phyloP scores from a whole-genome alignment of 345 rosid genomes.

The Angophora floribunda region DNA sequence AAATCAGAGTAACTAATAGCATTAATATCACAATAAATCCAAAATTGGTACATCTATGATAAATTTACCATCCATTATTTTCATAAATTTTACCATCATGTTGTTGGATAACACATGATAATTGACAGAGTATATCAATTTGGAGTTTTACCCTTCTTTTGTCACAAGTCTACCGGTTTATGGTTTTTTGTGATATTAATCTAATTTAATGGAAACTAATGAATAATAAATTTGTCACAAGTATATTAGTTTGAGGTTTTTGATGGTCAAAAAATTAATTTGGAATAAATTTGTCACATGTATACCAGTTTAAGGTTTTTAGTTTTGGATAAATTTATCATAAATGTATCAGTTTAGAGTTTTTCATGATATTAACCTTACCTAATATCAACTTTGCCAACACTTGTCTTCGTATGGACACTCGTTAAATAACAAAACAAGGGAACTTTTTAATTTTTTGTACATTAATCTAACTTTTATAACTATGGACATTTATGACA shows the following conservation, averaged over 20 bases:
- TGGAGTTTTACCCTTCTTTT: not conserved
- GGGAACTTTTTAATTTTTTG: not conserved
- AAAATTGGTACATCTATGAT: rapidly evolving
- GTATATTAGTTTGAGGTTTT: no score
- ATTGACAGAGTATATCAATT: rapidly evolving
- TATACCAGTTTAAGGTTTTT: no score
- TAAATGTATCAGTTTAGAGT: not conserved
- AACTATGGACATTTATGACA: not conserved
- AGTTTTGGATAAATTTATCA: no score
- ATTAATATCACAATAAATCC: not conserved
- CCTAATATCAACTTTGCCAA: not conserved
- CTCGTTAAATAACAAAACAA: not conserved
- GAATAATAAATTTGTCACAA: no score
- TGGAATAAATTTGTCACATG: no score
- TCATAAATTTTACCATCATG: no score
- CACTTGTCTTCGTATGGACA: not conserved
- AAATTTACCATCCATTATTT: no score
- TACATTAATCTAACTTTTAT: not conserved
- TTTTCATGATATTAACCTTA: no score
- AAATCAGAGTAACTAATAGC: not conserved
- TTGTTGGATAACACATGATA: not conserved
- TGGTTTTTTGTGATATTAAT: not conserved
- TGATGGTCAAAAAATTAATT: not conserved
- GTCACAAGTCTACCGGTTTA: not conserved
- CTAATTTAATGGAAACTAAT: no score